phyloP scores from a whole-genome alignment of 78 protist genomes.

The Tieghemostelium lacteum region DNA sequence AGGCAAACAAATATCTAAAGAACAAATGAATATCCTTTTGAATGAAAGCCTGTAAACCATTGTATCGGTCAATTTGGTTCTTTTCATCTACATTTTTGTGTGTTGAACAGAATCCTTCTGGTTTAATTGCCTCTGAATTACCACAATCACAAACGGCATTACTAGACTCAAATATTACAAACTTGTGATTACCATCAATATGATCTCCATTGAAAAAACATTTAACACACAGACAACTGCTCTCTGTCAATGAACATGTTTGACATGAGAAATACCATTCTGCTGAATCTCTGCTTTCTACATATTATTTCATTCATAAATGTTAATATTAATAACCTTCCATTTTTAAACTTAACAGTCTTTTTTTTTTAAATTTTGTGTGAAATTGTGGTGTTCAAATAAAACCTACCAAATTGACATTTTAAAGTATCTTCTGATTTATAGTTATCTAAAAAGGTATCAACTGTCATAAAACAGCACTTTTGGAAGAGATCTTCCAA shows the following conservation, averaged over 20 bases:
- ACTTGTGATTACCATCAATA: slow-evolving; percentile 33
- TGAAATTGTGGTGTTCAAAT: neutral
- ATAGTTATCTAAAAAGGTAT: slow-evolving; percentile 58
- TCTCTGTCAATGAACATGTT: slow-evolving; percentile 29
- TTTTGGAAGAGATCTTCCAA: slow-evolving; percentile 27
- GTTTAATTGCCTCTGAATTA: slow-evolving; percentile 45
- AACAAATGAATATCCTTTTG: slow-evolving; percentile 56
- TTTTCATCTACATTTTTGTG: slow-evolving; percentile 45
- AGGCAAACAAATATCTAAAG: slow-evolving; percentile 54
- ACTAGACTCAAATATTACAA: slow-evolving; percentile 32
- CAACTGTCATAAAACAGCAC: slow-evolving; percentile 71
- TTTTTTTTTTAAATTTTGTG: neutral
- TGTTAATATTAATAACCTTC: neutral
- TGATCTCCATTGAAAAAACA: slow-evolving; percentile 72
- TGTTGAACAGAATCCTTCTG: slow-evolving; percentile 21
- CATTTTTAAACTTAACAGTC: neutral
- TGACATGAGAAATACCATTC: slow-evolving; percentile 68
- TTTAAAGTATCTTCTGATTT: slow-evolving; percentile 48
- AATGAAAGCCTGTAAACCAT: slow-evolving; percentile 1
- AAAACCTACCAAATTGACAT: slow-evolving; percentile 58
- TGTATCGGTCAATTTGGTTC: slow-evolving; percentile 3
- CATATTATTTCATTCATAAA: neutral
- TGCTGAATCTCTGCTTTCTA: slow-evolving; percentile 20
- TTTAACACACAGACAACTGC: slow-evolving; percentile 38
- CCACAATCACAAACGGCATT: slow-evolving; percentile 78